phyloP scores from a whole-genome alignment of 768 basidiomycete species.

The Exidia glandulosa region DNA sequence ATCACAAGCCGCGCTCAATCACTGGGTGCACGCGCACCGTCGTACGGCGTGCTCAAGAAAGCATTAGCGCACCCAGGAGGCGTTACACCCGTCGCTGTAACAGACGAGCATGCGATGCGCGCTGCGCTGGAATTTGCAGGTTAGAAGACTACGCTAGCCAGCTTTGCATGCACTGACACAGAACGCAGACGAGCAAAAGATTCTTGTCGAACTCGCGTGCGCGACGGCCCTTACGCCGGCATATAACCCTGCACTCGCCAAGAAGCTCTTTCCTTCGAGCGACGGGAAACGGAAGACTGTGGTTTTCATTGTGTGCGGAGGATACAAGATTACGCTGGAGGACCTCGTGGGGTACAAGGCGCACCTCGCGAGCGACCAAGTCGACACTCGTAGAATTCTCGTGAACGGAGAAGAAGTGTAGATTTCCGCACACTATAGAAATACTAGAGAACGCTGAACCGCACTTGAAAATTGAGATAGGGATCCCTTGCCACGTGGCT shows the following conservation, averaged over 20 bases:
- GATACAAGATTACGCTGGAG: slow-evolving; percentile 51
- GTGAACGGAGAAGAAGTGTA: background rate
- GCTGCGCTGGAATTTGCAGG: slow-evolving; percentile 46
- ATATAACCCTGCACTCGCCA: slow-evolving; percentile 47
- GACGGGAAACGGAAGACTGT: slow-evolving; percentile 25
- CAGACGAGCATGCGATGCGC: slow-evolving; percentile 62
- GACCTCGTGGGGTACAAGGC: slow-evolving; percentile 38
- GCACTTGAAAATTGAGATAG: no score
- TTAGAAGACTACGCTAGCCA: slow-evolving; percentile 20
- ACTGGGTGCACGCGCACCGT: slow-evolving; percentile 57
- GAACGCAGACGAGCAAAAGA: slow-evolving; percentile 57
- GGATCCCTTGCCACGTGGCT: no score
- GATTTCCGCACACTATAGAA: no score
- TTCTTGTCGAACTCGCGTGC: slow-evolving; percentile 65
- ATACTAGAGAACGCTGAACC: no score
- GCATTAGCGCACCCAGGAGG: slow-evolving; percentile 49
- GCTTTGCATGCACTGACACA: background rate
- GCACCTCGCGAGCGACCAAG: background rate
- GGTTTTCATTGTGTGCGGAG: slow-evolving; percentile 64
- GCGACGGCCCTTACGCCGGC: slow-evolving; percentile 57
- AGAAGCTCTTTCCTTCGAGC: slow-evolving; percentile 32
- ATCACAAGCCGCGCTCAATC: slow-evolving; percentile 61
- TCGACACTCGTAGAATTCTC: background rate
- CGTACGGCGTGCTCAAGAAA: slow-evolving; percentile 50
- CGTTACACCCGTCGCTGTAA: slow-evolving; percentile 47